Base-by-base conservation (phyloP, 371 early-diverging fungal species). In the Catenaria anguillulae region DNA sequence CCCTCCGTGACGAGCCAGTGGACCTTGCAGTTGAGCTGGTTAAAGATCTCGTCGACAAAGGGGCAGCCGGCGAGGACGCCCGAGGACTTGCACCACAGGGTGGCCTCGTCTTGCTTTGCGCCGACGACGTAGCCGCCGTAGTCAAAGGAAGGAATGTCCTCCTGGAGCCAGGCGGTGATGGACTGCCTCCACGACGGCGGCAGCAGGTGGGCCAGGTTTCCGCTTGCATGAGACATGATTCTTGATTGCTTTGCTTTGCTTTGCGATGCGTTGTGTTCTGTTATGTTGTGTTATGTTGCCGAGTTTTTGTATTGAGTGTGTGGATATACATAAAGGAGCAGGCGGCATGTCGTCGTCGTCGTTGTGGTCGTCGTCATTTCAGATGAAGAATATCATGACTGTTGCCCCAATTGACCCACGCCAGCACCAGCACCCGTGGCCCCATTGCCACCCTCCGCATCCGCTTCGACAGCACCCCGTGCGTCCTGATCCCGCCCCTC, bases 41-140 rank as follows among this genome's bases (percentile, higher is more conserved):
- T 74, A 73, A 97, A 97, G 29, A 97, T 87, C 73, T 93, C 90
- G 63, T 92, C 81, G 68, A 94, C 91, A 68, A 97, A 94, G 21
- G 96, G 98, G 1, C 85, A 81, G 60, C 98, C 98, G 10, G 95
- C 94, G 15, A 97, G 72, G 6, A 94, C 87, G 56, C 94, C 96
- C 74, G 76, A 56, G 21, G 33, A 43, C 71, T 95, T 97, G 67
- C 92, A 87, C 66, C 81, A 93, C 23, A 95, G 76, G 37, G 85
- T 77, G 33, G 94, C 96, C 3, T 70, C 75, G 66, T 92, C 81
- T n/a, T 82, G 83, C 21, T 80, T 77, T 66, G 90, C 88, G 63
- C 96, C 95, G 29, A 97, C 96, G 42, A 95, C 96, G 69, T 79
- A 93, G 52, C 95, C 97, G 55, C 95, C 96, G 71, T 90, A 93